Base-by-base conservation (phyloP, 2,329 filamentous ascomycete species). In the Pseudocercospora fuligena region DNA sequence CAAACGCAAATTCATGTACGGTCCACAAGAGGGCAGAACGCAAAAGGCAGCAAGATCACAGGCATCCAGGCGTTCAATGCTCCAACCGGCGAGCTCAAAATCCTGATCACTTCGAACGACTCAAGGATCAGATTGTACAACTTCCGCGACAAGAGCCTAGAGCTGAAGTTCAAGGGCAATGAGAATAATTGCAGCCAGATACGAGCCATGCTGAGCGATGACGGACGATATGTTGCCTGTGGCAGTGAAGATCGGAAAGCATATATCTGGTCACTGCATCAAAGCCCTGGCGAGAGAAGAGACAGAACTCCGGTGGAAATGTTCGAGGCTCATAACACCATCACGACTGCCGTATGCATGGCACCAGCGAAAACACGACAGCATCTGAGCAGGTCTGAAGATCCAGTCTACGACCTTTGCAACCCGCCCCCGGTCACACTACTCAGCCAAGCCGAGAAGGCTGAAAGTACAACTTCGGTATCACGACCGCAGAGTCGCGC, bases 31-130 rank as follows among this genome's bases (percentile, higher is more conserved):
- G 94, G 95, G 2, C 94, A 93, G 76, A 98, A 97, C 75, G 91
- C 94, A 4, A 97, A 97, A 78, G 94, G 94, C 5, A 97, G 93
- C 82, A 99, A 99, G 78, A 97, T 99, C 72, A 98, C 95, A 0
- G 94, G 93, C 6, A 97, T 99, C 61, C 89, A 94, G 74, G 91
- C 93, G 0, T 89, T 90, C 70, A 79, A 82, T 16, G 81, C 84
- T 23, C 82, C 86, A 60, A 86, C 86, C 40, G 88, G 88, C 0
- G 90, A 94, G 61, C 86, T 92, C 60, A 97, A 96, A 74, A 83
- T 99, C 2, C 83, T 99, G 6, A 89, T 99, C 65, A 97, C 93
- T 1, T 97, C 94, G 72, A 99, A 98, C 73, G 95, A 99, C 77
- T 97, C 94, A 0, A 88, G 95, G 23, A 87, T 98, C 16, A 89